Percentiles rank a stretch among this genome's conserved stretches.
Evolutionary conservation across 75 land plant genomes (phyloP).

Genomic region (Cryptomeria japonica): DNA sequence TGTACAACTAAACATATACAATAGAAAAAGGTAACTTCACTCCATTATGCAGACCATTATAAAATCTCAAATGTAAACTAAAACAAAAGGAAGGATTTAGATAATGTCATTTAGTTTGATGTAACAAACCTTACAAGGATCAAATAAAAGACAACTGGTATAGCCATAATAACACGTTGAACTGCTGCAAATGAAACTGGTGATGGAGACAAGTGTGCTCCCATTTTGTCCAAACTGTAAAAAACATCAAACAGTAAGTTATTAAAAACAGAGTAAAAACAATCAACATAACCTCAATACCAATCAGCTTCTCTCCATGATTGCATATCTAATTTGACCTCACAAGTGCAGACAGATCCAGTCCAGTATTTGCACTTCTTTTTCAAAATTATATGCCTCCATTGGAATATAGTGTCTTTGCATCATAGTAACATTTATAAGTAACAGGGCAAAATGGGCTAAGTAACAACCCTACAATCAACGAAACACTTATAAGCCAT

Average conservation of each 20-base stretch:
- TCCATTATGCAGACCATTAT: neutral
- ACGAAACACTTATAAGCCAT: too few relatives aligned
- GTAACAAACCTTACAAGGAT: conserved; percentile 23
- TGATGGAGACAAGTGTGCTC: conserved; percentile 42
- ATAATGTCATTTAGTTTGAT: neutral
- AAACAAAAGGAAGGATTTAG: neutral
- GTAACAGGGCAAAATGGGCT: neutral
- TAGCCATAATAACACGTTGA: conserved; percentile 37
- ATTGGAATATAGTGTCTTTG: neutral
- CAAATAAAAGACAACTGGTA: conserved; percentile 39
- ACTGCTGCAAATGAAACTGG: conserved; percentile 34
- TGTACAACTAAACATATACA: neutral
- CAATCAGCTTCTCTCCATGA: neutral
- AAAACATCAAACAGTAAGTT: neutral
- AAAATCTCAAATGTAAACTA: conserved; percentile 8
- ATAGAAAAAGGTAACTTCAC: neutral
- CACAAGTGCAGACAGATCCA: neutral
- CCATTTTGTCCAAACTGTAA: conserved; percentile 48
- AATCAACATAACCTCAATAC: neutral
- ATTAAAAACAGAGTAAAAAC: neutral
- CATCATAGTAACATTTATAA: neutral
- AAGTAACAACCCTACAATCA: too few relatives aligned
- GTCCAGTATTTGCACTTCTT: neutral
- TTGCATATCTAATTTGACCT: conserved; percentile 1
- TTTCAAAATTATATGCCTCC: neutral